Base-by-base conservation (phyloP, 2,329 filamentous ascomycete genomes). In the Calonectria fujianensis region DNA sequence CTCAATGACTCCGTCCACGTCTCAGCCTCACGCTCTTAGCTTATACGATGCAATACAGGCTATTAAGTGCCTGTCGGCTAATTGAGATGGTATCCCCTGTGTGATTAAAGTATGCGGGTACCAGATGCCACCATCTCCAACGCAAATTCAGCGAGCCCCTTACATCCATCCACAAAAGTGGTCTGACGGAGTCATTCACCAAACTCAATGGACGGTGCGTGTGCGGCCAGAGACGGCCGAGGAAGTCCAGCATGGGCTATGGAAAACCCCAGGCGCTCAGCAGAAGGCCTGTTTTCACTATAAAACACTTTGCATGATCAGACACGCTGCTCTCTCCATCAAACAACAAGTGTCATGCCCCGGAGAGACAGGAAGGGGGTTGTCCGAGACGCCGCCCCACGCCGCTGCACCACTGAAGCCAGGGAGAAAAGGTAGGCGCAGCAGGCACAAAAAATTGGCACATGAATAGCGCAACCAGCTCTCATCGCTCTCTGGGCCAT, bases 401-500 rank as follows among this genome's bases (percentile, higher is more conserved):
- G 41, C 59, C 31, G 39, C 59, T 67, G 41, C 50, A 61, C 69
- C 68, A 48, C 57, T 69, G 72, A 59, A 66, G 73, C 54, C 59
- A 72, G 71, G 61, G 73, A 67, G 50, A 76, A 65, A 52, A 65
- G 61, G 57, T 39, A 63, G 57, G 57, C 57, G 57, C 57, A 63
- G 57, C 29, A 35, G 52, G 52, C 57, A 63, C 51, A 77, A 50
- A 79, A 79, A 77, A 79, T 68, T 71, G 76, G 77, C 72, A 78
- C 72, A 79, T 78, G 72, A 77, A 77, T 76, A 77, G 70, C 75
- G 72, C 71, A 75, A 70, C 75, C 54, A 31, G 14, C 39, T 35
- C 35, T 70, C 50, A 45, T 61, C 41, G 32, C 50, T 27, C 32
- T 45, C 51, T 64, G 27, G 39, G 41, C 68, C 64, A 51, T 45